Evolutionary conservation across 148 eudicot genomes (phyloP).

Genomic region (Polygonum maritimum): DNA sequence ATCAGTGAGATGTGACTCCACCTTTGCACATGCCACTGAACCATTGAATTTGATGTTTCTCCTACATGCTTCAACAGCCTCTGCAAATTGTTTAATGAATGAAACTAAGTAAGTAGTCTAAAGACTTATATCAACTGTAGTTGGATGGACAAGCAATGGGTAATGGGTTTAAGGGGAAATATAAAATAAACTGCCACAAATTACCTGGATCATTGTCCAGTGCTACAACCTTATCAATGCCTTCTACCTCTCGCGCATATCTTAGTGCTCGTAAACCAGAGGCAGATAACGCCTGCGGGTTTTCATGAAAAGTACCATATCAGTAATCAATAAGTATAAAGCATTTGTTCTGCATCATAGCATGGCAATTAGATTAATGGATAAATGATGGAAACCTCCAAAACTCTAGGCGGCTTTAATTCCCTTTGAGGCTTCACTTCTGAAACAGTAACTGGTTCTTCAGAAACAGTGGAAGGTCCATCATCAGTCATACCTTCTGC

Average conservation of each 20-base stretch:
- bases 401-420: slow-evolving; percentile 82
- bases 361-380: neutral
- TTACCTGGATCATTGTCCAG: slow-evolving; percentile 89
- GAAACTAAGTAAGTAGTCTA: neutral
- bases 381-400: slow-evolving; percentile 51
- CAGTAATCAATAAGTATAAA: neutral
- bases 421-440: slow-evolving; percentile 48
- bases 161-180: neutral
- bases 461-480: slow-evolving; percentile 33
- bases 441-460: slow-evolving; percentile 22
- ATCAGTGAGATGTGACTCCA: slow-evolving; percentile 87
- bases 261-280: slow-evolving; percentile 94
- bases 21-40: slow-evolving; percentile 80
- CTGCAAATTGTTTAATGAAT: slow-evolving; percentile 30
- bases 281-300: slow-evolving; percentile 77
- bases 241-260: slow-evolving; percentile 97
- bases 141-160: neutral
- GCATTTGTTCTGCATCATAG: slow-evolving; percentile 1
- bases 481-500: slow-evolving; percentile 39
- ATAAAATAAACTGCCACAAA: neutral
- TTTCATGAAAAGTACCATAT: slow-evolving; percentile 9
- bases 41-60: slow-evolving; percentile 96
- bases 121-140: neutral
- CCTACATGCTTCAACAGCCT: slow-evolving; percentile 86
- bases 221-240: slow-evolving; percentile 82